phyloP scores from a whole-genome alignment of 768 basidiomycete species.

The Suillus fuscotomentosus region DNA sequence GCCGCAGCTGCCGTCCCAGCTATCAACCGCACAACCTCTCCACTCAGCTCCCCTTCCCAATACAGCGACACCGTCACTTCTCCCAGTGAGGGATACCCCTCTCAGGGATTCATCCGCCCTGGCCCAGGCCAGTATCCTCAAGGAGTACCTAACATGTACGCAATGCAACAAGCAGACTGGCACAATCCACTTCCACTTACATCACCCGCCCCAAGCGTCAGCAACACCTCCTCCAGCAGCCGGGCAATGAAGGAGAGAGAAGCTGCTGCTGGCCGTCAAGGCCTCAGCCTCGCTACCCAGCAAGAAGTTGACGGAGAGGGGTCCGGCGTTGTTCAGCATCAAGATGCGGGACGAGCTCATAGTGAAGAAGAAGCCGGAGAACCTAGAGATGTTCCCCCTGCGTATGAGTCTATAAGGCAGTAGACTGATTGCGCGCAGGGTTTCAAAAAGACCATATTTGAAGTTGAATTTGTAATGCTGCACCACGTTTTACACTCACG shows the following conservation, averaged over 20 bases:
- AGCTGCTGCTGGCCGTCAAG: not conserved
- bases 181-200: constrained; percentile 11
- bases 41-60: constrained; percentile 9
- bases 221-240: not conserved
- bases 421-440: not conserved
- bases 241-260: not conserved
- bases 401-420: not conserved
- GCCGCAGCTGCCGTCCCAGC: not conserved
- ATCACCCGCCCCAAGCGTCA: constrained; percentile 16
- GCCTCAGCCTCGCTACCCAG: not conserved
- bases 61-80: constrained; percentile 9
- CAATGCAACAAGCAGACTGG: constrained; percentile 19
- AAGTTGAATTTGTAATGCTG: too few species aligned
- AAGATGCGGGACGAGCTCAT: not conserved
- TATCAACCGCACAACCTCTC: not conserved
- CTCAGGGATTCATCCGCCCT: not conserved
- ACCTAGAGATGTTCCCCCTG: not conserved
- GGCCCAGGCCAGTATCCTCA: not conserved
- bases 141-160: constrained; percentile 8
- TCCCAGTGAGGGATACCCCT: constrained; percentile 9
- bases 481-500: too few species aligned
- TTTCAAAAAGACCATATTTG: too few species aligned
- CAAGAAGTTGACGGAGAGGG: not conserved
- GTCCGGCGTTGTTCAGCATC: not conserved
- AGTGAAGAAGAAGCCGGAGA: not conserved